Percentiles rank a stretch among this genome's conserved stretches.
phyloP scores from a whole-genome alignment of 139 green algal genomes.

The Chlamydomonas sp. region DNA sequence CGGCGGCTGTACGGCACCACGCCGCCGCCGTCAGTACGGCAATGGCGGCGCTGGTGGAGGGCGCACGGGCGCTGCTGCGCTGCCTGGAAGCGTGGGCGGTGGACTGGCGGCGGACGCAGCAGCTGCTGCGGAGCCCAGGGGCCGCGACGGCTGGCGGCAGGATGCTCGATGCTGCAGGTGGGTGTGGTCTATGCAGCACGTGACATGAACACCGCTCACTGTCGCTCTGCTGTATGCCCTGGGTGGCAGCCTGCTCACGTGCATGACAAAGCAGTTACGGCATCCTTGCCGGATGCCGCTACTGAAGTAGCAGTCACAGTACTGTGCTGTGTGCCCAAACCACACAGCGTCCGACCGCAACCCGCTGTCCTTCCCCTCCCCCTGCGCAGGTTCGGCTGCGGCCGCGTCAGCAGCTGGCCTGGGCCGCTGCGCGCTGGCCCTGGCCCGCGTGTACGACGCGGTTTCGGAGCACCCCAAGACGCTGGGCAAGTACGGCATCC shows the following conservation, averaged over 20 bases:
- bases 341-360: not conserved
- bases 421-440: not conserved
- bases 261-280: no score
- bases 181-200: not conserved
- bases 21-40: not conserved
- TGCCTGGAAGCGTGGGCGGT: conserved; percentile 6
- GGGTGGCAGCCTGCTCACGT: no score
- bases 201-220: no score
- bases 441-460: conserved; percentile 31
- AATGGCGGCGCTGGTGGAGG: not conserved
- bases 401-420: not conserved
- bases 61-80: conserved; percentile 12
- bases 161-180: not conserved
- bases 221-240: no score
- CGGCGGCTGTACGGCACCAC: conserved; percentile 16
- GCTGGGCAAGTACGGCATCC: conserved; percentile 29
- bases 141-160: not conserved
- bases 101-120: conserved; percentile 3
- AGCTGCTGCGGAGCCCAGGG: not conserved
- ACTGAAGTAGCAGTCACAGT: no score
- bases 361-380: not conserved
- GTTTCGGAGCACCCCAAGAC: conserved; percentile 26
- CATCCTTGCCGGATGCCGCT: no score
- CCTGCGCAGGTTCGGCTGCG: not conserved
- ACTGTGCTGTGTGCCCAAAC: no score